phyloP scores from a whole-genome alignment of 805 yeast species.

The Ogataea methylovora region DNA sequence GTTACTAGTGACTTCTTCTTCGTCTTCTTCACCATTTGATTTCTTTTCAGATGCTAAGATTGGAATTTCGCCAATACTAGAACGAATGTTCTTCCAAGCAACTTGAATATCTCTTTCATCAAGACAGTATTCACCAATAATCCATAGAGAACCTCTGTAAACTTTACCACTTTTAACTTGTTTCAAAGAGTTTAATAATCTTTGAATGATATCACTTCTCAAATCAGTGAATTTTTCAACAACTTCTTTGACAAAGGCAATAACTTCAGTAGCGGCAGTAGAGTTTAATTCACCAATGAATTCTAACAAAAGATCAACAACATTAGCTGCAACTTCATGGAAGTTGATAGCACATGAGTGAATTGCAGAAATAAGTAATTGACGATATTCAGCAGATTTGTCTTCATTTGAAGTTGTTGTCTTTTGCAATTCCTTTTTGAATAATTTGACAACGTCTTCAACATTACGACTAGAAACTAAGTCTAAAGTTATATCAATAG shows the following conservation, averaged over 20 bases:
- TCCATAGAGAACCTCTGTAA: constrained; percentile 91
- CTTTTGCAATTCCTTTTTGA: constrained; percentile 83
- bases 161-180: constrained; percentile 81
- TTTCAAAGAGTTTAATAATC: constrained; percentile 56
- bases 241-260: constrained; percentile 89
- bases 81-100: constrained; percentile 82
- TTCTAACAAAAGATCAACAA: constrained; percentile 81
- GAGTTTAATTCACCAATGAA: constrained; percentile 81
- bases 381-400: constrained; percentile 79
- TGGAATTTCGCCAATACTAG: constrained; percentile 86
- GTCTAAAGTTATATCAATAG: constrained; percentile 74
- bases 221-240: constrained; percentile 85
- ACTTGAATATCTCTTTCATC: constrained; percentile 66
- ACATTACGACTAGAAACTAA: constrained; percentile 83
- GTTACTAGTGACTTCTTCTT: constrained; percentile 19
- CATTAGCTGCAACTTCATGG: constrained; percentile 85
- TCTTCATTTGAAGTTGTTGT: constrained; percentile 71
- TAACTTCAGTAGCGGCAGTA: constrained; percentile 80
- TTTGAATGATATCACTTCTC: constrained; percentile 54
- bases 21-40: constrained; percentile 25
- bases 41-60: constrained; percentile 68
- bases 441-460: constrained; percentile 84
- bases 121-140: constrained; percentile 83
- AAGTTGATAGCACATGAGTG: constrained; percentile 84
- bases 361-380: constrained; percentile 77